Evolutionary conservation across 208 protist species (phyloP).

Genomic region (Acanthamoeba castellanii): DNA sequence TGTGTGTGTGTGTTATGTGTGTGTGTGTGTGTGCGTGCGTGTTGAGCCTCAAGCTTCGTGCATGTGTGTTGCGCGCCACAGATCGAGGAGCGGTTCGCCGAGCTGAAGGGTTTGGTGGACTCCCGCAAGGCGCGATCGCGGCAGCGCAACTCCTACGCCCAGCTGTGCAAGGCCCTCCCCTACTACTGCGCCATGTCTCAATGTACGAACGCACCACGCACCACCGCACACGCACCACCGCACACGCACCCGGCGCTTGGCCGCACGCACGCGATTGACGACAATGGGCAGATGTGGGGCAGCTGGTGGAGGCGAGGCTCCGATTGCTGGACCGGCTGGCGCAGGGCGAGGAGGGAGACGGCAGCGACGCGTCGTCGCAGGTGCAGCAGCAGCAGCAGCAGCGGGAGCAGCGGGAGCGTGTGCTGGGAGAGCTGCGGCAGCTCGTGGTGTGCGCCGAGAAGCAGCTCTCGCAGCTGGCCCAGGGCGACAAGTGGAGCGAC

Average conservation of each 20-base stretch:
- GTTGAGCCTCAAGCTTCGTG: background rate
- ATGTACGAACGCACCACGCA: background rate
- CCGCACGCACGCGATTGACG: background rate
- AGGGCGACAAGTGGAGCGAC: slow-evolving; percentile 61
- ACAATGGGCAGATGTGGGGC: background rate
- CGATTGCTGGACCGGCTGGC: background rate
- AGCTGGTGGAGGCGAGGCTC: background rate
- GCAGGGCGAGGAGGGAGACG: background rate
- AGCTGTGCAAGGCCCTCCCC: background rate
- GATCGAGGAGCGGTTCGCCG: slow-evolving; percentile 39
- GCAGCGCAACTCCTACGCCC: slow-evolving; percentile 28
- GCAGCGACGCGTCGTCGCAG: background rate
- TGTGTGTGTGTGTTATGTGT: background rate
- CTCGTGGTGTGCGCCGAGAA: slow-evolving; percentile 19
- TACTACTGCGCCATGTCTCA: slow-evolving; percentile 1
- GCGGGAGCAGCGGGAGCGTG: background rate
- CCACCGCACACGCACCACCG: background rate
- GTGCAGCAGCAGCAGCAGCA: no score
- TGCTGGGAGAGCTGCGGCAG: background rate
- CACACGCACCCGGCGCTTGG: background rate
- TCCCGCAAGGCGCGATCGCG: slow-evolving; percentile 55
- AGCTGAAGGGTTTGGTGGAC: slow-evolving; percentile 46
- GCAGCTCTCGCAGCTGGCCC: slow-evolving; percentile 11
- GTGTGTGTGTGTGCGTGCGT: no score
- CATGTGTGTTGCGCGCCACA: background rate